Percentiles rank a stretch among this genome's conserved stretches.
These are phyloP conservation scores for Tulasnella sp. DNA, from an alignment of 768 basidiomycete genomes.

Conservation along the genomic window DNA sequence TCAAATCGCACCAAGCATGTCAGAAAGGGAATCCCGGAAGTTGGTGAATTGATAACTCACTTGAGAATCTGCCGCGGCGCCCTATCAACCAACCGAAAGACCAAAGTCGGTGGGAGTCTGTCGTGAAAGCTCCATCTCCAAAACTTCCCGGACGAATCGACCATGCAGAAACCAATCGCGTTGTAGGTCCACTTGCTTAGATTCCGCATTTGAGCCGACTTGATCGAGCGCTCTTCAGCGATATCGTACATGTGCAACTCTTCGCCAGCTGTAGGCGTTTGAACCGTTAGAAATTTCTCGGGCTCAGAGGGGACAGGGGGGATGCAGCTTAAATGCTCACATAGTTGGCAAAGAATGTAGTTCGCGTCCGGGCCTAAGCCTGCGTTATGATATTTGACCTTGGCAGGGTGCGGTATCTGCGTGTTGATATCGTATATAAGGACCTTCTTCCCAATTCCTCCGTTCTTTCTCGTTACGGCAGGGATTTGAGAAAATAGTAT, in stretches of 20 bases:
- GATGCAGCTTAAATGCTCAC: not conserved
- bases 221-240: not conserved
- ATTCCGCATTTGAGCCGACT: slow-evolving; percentile 1
- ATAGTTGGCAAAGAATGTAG: not conserved
- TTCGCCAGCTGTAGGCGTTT: not conserved
- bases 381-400: slow-evolving; percentile 2
- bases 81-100: slow-evolving; percentile 7
- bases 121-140: slow-evolving; percentile 6
- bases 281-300: not conserved
- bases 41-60: no score
- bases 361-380: slow-evolving; percentile 7
- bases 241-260: slow-evolving; percentile 8
- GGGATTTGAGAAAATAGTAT: slow-evolving; percentile 7
- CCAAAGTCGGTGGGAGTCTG: not conserved
- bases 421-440: slow-evolving; percentile 1
- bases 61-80: not conserved
- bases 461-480: not conserved
- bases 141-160: slow-evolving; percentile 7
- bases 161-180: slow-evolving; percentile 8
- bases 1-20: no score
- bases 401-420: not conserved
- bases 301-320: no score
- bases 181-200: slow-evolving; percentile 1
- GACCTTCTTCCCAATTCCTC: not conserved
- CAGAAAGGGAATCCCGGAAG: no score